Conservation (phyloP, 352 stramenopile species). For the Globisporangium nagaii region DNA sequence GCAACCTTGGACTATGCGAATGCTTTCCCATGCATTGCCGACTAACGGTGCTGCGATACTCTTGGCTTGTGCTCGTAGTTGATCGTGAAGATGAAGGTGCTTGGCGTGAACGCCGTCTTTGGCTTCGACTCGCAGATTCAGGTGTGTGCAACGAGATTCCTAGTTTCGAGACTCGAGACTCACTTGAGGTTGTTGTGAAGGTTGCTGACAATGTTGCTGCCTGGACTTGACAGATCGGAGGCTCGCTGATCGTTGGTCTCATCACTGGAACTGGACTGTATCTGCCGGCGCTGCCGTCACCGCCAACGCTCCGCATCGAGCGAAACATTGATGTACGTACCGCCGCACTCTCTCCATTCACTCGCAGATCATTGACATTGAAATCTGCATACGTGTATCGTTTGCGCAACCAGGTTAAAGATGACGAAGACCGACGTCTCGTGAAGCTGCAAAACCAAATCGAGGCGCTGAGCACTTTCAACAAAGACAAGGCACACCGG, state of each 20-base stretch:
- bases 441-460: slow-evolving; percentile 93
- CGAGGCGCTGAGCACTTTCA: slow-evolving; percentile 78
- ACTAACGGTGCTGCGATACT: background rate
- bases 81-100: slow-evolving; percentile 88
- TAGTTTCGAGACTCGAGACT: no score
- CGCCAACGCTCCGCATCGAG: slow-evolving; percentile 91
- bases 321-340: slow-evolving; percentile 89
- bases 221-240: slow-evolving; percentile 52
- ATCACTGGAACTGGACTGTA: slow-evolving; percentile 91
- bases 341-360: background rate
- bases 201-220: background rate
- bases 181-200: no score
- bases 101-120: slow-evolving; percentile 97
- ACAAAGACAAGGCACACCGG: slow-evolving; percentile 64
- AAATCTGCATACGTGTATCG: no score
- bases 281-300: slow-evolving; percentile 92
- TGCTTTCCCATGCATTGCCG: no score
- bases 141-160: no score
- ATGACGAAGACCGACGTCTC: slow-evolving; percentile 91
- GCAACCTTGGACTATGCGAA: background rate
- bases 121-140: slow-evolving; percentile 90
- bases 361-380: no score
- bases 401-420: slow-evolving; percentile 62
- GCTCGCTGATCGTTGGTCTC: slow-evolving; percentile 84
- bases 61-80: slow-evolving; percentile 27